phyloP scores from a whole-genome alignment of 805 yeast species.

The Ogataea pignaliae region DNA sequence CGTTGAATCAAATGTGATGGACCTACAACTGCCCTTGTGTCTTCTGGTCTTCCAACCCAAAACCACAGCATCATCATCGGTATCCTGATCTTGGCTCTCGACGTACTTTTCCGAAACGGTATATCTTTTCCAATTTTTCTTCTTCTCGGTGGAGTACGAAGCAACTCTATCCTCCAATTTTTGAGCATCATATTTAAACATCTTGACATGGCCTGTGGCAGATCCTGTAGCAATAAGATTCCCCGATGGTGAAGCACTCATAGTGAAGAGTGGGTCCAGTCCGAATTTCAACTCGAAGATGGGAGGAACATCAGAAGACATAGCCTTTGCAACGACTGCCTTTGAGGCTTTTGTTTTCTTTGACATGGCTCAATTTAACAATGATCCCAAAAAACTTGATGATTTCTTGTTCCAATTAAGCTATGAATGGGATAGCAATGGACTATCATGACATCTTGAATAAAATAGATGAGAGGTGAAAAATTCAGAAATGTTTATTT shows the following conservation, averaged over 20 bases:
- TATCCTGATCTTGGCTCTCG: constrained; percentile 21
- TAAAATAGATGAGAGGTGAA: too few species aligned
- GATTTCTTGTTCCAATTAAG: too few species aligned
- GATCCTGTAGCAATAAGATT: constrained; percentile 66
- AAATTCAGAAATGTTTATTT: too few species aligned
- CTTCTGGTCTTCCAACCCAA: constrained; percentile 77
- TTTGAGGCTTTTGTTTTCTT: constrained; percentile 7
- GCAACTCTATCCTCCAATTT: constrained; percentile 33
- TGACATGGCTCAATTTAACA: constrained; percentile 3
- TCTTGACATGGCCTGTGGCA: constrained; percentile 74
- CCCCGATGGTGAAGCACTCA: constrained; percentile 72
- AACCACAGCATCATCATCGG: constrained; percentile 24
- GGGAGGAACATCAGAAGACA: constrained; percentile 37
- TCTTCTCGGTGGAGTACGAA: constrained; percentile 7
- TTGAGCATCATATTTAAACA: constrained; percentile 54
- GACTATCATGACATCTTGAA: too few species aligned
- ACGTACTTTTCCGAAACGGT: constrained; percentile 17
- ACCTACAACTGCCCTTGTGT: constrained; percentile 85
- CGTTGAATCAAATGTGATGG: constrained; percentile 58
- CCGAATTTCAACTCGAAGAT: constrained; percentile 42
- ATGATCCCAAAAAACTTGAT: too few species aligned
- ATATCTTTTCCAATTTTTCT: constrained; percentile 32
- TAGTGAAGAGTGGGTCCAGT: constrained; percentile 64
- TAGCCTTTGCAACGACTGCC: constrained; percentile 21
- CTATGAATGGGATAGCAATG: too few species aligned